Evolutionary conservation across 441 rosid species (phyloP).

Genomic region (Gossypium schwendimanii): DNA sequence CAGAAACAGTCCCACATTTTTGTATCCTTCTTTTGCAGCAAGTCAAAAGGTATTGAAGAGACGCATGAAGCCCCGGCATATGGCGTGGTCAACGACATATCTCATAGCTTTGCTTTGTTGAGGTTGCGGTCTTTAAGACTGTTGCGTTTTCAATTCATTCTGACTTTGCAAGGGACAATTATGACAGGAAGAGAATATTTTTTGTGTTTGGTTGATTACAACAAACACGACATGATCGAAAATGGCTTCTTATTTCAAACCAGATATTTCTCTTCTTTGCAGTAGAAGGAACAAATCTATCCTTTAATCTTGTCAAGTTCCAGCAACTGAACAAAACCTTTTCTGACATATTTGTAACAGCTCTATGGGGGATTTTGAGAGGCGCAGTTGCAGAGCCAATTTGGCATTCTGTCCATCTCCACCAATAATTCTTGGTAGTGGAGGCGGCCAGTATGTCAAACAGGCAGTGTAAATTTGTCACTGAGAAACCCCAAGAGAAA

Average conservation of each 20-base stretch:
- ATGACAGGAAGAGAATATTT: background rate
- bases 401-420: constrained; percentile 65
- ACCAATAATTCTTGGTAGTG: background rate
- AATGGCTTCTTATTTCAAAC: constrained; percentile 16
- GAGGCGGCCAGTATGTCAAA: constrained; percentile 36
- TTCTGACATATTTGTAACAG: background rate
- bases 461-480: constrained; percentile 26
- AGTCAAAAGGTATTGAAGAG: constrained; percentile 20
- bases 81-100: constrained; percentile 10
- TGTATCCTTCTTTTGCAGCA: constrained; percentile 7
- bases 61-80: background rate
- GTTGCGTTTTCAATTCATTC: background rate
- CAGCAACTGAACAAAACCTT: background rate
- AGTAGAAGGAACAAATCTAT: background rate
- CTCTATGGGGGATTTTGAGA: constrained; percentile 25
- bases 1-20: constrained; percentile 19
- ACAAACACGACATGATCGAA: background rate
- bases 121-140: background rate
- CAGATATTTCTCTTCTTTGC: background rate
- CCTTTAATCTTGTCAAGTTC: background rate
- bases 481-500: constrained; percentile 23
- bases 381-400: constrained; percentile 35
- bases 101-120: background rate
- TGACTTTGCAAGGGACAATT: background rate
- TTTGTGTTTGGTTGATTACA: background rate